Base-by-base conservation (phyloP, 768 basidiomycete genomes). In the Tulasnella sp. region DNA sequence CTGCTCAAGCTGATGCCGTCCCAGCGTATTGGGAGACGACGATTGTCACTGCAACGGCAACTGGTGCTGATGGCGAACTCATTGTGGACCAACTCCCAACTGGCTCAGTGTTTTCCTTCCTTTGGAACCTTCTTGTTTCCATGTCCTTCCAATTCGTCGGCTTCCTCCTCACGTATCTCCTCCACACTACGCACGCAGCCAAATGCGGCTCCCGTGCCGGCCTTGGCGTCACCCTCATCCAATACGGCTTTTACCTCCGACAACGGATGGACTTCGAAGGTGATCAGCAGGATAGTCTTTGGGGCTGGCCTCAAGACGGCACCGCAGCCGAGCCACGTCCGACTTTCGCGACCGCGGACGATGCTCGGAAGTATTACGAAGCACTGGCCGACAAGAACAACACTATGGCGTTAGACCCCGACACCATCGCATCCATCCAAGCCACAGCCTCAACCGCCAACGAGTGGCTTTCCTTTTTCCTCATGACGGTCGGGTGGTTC, bases 1-100 rank as follows among this genome's bases (percentile, higher is more conserved):
- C 92, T 21, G 98, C 97, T 2, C 92, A 95, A 81, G 90, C 92
- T 39, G 97, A 99, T 83, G 90, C 94, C 0, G 96, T 94, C 0
- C 98, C 98, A 0, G 90, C 95, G 0, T 99, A 99, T 85, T 98
- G 96, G 94, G 97, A 99, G 84, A 98, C 94, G 0, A 96, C 95
- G 0, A 90, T 98, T 12, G 94, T 97, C 80, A 91, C 96, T 0
- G 95, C 95, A 0, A 91, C 90, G 81, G 75, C 79, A 3, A 85
- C 90, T 21, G 89, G 90, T 81, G 85, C 87, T 9, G 84, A 90
- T 39, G 92, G 95, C 48, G 92, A 96, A 83, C 92, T 98, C 88
- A 90, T 98, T 84, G 92, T 99, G 81, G 97, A 97, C 80, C 93
- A 96, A 79, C 91, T 99, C 58, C 95, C 96, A 0, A 90, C 94